Conservation (phyloP, 1,284 basidiomycete genomes). For the Hypsizygus ulmarius region DNA sequence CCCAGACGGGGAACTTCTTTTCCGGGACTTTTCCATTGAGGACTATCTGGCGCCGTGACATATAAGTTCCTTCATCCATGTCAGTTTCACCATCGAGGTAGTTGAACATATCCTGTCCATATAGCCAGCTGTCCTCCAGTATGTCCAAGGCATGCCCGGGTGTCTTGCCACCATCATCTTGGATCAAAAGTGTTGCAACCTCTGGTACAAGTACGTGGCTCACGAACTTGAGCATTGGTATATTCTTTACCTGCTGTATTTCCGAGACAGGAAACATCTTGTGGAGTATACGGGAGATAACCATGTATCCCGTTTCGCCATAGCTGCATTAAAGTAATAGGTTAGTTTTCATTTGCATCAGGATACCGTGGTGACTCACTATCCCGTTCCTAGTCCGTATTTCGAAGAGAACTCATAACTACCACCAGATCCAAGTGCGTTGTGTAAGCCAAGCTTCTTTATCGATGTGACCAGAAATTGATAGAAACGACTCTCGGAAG, state of each 20-base stretch:
- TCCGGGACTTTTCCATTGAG: no score
- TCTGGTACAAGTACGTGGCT: background rate
- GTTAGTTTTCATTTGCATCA: background rate
- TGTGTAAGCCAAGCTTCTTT: background rate
- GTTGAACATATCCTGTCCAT: background rate
- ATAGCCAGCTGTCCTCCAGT: background rate
- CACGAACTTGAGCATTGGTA: background rate
- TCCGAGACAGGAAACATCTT: background rate
- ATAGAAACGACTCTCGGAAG: background rate
- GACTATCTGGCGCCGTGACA: background rate
- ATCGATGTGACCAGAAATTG: background rate
- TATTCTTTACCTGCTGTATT: background rate
- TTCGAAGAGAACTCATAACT: background rate
- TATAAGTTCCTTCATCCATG: background rate
- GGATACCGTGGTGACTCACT: background rate
- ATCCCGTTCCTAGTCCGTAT: conserved; percentile 2
- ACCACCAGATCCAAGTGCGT: background rate
- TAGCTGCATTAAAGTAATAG: background rate
- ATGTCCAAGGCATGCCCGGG: background rate
- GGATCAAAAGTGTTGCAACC: background rate
- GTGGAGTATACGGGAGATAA: background rate
- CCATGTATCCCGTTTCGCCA: background rate
- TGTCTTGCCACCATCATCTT: background rate
- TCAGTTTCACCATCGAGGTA: background rate
- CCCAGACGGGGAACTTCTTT: no score